Percentiles rank a stretch among this genome's conserved stretches.
Conservation (phyloP, 2,329 filamentous ascomycete species). For the Colletotrichum sansevieriae region DNA sequence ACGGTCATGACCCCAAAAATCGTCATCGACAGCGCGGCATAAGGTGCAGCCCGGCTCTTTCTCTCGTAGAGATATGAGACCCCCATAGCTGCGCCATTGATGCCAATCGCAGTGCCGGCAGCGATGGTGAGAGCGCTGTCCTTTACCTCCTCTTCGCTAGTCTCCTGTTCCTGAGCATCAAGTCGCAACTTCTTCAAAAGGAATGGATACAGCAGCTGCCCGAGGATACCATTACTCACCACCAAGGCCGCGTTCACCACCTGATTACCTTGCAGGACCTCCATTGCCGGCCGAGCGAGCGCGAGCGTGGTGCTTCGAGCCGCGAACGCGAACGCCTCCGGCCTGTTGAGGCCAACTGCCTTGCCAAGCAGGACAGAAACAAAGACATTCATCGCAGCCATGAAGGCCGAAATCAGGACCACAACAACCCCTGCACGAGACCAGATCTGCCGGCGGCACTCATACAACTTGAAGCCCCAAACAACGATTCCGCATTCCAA, state of each 20-base stretch:
- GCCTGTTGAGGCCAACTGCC: conserved; percentile 51
- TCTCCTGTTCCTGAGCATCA: conserved; percentile 25
- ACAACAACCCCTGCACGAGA: conserved; percentile 58
- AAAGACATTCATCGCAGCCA: conserved; percentile 58
- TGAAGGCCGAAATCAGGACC: conserved; percentile 51
- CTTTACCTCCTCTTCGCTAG: neutral
- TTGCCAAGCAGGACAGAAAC: conserved; percentile 55
- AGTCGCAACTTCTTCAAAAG: conserved; percentile 49
- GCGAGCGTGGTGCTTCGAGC: conserved; percentile 65
- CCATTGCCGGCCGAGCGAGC: conserved; percentile 61
- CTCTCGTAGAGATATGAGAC: conserved; percentile 69
- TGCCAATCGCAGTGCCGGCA: conserved; percentile 65
- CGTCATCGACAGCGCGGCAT: conserved; percentile 70
- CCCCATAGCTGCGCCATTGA: conserved; percentile 72
- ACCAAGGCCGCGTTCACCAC: conserved; percentile 64
- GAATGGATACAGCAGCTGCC: conserved; percentile 56
- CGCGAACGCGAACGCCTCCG: conserved; percentile 60
- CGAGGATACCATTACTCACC: conserved; percentile 64
- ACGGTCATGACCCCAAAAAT: conserved; percentile 69
- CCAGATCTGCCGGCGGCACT: conserved; percentile 61
- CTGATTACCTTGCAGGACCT: conserved; percentile 58
- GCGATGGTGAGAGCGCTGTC: conserved; percentile 57
- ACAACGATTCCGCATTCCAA: conserved; percentile 65
- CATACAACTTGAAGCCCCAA: conserved; percentile 67
- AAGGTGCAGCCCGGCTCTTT: conserved; percentile 65